Base-by-base conservation (phyloP, 805 yeast genomes). In the Ogataea salicorniae region DNA sequence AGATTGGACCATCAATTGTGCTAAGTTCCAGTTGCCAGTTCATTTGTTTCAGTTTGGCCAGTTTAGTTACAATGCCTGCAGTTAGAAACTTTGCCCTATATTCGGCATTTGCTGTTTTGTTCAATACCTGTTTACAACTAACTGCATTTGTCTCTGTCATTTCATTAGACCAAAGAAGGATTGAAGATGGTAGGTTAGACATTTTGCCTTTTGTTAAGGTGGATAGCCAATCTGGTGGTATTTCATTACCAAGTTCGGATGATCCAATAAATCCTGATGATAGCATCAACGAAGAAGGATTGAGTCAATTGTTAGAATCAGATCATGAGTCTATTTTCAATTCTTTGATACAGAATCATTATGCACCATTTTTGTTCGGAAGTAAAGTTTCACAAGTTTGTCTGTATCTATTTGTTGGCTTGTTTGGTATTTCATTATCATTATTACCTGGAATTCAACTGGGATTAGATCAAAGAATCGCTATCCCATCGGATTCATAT, bases 61-160 rank as follows among this genome's bases (percentile, higher is more conserved):
- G 95, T 0, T 65, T 73, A 5, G 97, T 94, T 6, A 76, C 83
- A 13, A 94, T 94, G 97, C 98, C 98, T 1, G 98, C 98, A 0
- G 98, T 92, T 17, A 76, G 84, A 53, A 94, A 91, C 64, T 92
- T 92, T 72, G 97, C 99, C 0, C 66, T 86, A 14, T 94, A 88
- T 60, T 87, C 96, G 6, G 91, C 96, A 0, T 85, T 89, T 16
- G 92, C 98, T 0, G 83, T 92, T 3, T 59, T 85, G 6, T 69
- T 87, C 56, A 91, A 92, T 62, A 82, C 92, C 1, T 39, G 80
- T 0, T 70, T 92, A 31, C 98, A 92, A 61, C 66, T 90, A 63
- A 88, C 97, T 0, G 79, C 84, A 33, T 91, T 92, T 63, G 76
- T 89, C 3, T 76, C 95, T 0, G 73, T 89, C 1, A 65, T 92